Evolutionary conservation across 208 protist genomes (phyloP), one percentile per base, ranked within the genome.

Genomic region (Lotmaria passim): DNA sequence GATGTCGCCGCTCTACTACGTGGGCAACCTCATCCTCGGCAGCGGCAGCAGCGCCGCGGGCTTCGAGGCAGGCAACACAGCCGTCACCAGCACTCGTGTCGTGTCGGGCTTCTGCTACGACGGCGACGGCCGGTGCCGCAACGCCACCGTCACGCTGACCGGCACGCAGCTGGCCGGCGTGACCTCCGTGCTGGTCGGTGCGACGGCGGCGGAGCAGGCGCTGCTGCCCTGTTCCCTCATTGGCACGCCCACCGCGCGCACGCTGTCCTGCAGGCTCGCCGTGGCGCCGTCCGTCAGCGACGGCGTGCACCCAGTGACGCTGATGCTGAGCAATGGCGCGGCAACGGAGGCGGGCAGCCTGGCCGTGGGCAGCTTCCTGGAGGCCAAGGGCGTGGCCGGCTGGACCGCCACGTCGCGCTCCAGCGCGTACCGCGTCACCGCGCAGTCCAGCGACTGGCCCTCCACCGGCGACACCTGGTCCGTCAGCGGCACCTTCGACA

Each of bases 401-500:
- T 82, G 61, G 59, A 55, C 53, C 28, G 55, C 19, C 33, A 67
- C 41, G 8, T 51, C 64, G 17, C 0, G 15, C 3, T 53, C 51
- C 41, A 38, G 17, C 50, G 31, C 43, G 34, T 61, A 50, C 58
- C 19, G 46, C 19, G 73, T 83, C 21, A 66, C 48, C 4, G 68
- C 64, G 1, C 50, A 72, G 34, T 83, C 78, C 28, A 65, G 44
- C 39, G 28, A 43, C 52, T 75, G 48, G 67, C 60, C 62, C 64
- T 53, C 63, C 52, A 77, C 68, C 31, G 78, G 78, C 51, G 70
- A 71, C 19, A 23, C 34, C 10, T 80, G 73, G 78, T 62, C 41
- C 19, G 39, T 79, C 52, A 56, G 30, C 46, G 78, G 78, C 58
- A 76, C 64, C 59, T 83, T 80, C 57, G 64, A 77, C 53, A 6